These are phyloP conservation scores for Dioszegia hungarica DNA, from an alignment of 768 basidiomycete species.

Conservation along the genomic window DNA sequence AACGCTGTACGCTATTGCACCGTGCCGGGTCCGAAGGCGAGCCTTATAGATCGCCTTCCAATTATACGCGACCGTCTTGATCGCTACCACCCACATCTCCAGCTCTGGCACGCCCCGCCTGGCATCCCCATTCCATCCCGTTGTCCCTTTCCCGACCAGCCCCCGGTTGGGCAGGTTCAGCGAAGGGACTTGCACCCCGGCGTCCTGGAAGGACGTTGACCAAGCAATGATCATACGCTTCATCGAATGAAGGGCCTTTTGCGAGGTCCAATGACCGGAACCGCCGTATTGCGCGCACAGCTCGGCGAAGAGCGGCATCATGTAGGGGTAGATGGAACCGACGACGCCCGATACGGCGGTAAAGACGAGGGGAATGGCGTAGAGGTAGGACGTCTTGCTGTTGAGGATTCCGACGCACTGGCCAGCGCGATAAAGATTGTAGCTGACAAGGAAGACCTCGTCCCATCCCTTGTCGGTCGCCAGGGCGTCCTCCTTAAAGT, in stretches of 20 bases:
- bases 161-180: conserved; percentile 11
- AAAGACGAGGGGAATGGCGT: conserved; percentile 9
- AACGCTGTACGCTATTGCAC: conserved; percentile 12
- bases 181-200: conserved; percentile 16
- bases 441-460: conserved; percentile 12
- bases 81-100: conserved; percentile 17
- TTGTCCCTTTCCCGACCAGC: conserved; percentile 19
- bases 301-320: conserved; percentile 7
- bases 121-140: conserved; percentile 18
- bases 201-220: conserved; percentile 29
- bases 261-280: neutral
- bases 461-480: conserved; percentile 9
- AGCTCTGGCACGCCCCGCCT: conserved; percentile 24
- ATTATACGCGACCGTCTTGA: conserved; percentile 12
- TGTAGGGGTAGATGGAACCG: conserved; percentile 10
- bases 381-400: neutral
- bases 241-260: conserved; percentile 9
- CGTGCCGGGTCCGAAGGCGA: conserved; percentile 5
- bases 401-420: conserved; percentile 21
- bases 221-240: conserved; percentile 23
- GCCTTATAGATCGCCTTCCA: conserved; percentile 19
- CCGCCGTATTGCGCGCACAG: conserved; percentile 10
- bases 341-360: conserved; percentile 9
- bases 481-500: neutral
- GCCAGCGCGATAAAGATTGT: conserved; percentile 20